Conservation (phyloP, 495 filamentous ascomycete species). For the Xylaria palmicola region DNA sequence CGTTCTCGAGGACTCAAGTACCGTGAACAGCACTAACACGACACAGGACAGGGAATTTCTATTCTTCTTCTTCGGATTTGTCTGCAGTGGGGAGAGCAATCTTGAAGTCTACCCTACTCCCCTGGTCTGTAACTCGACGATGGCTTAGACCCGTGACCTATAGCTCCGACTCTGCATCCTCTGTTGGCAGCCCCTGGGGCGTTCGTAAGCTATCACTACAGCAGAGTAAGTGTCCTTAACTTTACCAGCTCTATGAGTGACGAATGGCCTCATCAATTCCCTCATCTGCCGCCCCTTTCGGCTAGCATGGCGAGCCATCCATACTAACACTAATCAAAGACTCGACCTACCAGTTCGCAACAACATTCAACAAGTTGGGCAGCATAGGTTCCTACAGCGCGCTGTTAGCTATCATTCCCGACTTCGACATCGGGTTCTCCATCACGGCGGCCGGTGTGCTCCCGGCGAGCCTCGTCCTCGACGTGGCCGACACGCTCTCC, state of each 20-base stretch:
- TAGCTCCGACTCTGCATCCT: conserved; percentile 43
- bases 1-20: neutral
- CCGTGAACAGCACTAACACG: neutral
- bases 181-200: conserved; percentile 60
- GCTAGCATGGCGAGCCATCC: neutral
- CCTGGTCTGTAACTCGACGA: conserved; percentile 45
- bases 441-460: conserved; percentile 48
- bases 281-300: neutral
- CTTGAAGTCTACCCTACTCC: conserved; percentile 49
- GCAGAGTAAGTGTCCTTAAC: conserved; percentile 10
- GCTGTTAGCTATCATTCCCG: conserved; percentile 51
- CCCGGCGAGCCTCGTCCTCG: conserved; percentile 26
- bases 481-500: conserved; percentile 37
- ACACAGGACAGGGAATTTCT: conserved; percentile 55
- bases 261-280: neutral
- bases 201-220: conserved; percentile 38
- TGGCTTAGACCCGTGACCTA: conserved; percentile 57
- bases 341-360: conserved; percentile 39
- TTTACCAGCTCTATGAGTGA: neutral
- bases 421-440: conserved; percentile 53
- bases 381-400: conserved; percentile 48
- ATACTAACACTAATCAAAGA: conserved; percentile 26
- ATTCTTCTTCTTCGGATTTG: conserved; percentile 52
- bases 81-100: conserved; percentile 52
- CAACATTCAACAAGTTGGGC: conserved; percentile 56